Base-by-base conservation (phyloP, 495 filamentous ascomycete genomes). In the Neurospora sp. region DNA sequence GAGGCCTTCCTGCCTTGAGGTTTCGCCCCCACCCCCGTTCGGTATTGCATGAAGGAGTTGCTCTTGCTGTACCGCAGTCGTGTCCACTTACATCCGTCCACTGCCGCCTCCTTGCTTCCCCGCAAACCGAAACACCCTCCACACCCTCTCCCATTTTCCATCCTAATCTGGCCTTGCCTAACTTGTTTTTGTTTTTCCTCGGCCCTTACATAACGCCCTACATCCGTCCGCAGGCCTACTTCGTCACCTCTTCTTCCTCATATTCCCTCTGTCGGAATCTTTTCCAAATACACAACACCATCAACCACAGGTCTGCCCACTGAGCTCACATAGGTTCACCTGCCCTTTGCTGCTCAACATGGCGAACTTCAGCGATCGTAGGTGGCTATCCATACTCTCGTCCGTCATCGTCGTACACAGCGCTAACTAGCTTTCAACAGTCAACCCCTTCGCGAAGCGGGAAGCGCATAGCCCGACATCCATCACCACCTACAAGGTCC, bases 371-470 rank as follows among this genome's bases (percentile, higher is more conserved):
- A 73, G 74, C 61, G 76, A 75, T 35, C 38, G 72, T 71, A 39
- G 20, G 69, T 73, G 7, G 12, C 39, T 10, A 31, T 6, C 3
- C n/a, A 31, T 37, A 65, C 20, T 74, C 72, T 71, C 41, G n/a
- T 35, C n/a, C 20, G 45, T 38, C 39, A 20, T 31, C 1, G 68
- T 22, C 53, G 53, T 35, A 65, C 12, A 38, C 35, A 39, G 37
- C 68, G 18, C 35, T 69, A 69, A 69, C 10, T 20, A 39, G 37
- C 70, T 18, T 14, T 39, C 39, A 44, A 31, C 73, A 87, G 88
- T 86, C 76, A 93, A 93, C 77, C 91, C 91, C 16, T 93, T 93
- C 79, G 83, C 86, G 53, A 87, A 83, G 78, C 86, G 87, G 39
- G 90, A 93, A 68, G 82, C 85, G 10, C 89, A 92, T 74, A 81